Evolutionary conservation across 805 yeast genomes (phyloP), one percentile per base, ranked within the genome.

Genomic region (Candida sanyiensis): DNA sequence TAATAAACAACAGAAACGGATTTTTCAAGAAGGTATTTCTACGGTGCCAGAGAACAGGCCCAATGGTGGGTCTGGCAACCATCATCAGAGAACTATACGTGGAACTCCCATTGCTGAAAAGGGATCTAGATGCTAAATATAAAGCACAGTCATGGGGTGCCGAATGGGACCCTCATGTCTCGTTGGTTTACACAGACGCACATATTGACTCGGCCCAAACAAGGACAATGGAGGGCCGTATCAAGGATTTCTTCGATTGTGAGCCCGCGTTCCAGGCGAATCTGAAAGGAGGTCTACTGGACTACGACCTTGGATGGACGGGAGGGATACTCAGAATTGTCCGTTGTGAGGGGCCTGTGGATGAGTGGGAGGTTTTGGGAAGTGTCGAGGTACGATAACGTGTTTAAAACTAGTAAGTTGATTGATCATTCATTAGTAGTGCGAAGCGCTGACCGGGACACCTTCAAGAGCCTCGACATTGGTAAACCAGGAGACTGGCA

Each of bases 401-500:
- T 22, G 16, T 22, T 20, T 17, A 22, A 8, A 23, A 16, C 18
- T 16, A 13, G 12, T 7, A 16, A 11, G 10, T 8, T 22, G 8
- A 8, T 8, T 22, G 25, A 8, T 22, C 30, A 18, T 24, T 15
- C n/a, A 9, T 25, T 43, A 50, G 35, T 51, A 54, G 39, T 54
- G 50, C 3, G 54, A 48, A 16, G 52, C 37, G 5, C 45, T 42
- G 7, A 59, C 50, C 16, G 57, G 54, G 28, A 82, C 85, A 20
- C 83, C 86, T 16, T 69, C 63, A 28, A 85, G 63, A 2, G 96
- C 96, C n/a, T 72, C 76, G 39, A 75, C 74, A 59, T 86, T 81
- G 30, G 86, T 90, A 59, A 88, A 84, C 96, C 96, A 89, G 33
- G 71, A 57, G 8, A 83, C 87, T 15, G 76, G 72, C 5, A 66